Evolutionary conservation across 345 rosid genomes (phyloP), one percentile per base, ranked within the genome.

Genomic region (Brassica incana): DNA sequence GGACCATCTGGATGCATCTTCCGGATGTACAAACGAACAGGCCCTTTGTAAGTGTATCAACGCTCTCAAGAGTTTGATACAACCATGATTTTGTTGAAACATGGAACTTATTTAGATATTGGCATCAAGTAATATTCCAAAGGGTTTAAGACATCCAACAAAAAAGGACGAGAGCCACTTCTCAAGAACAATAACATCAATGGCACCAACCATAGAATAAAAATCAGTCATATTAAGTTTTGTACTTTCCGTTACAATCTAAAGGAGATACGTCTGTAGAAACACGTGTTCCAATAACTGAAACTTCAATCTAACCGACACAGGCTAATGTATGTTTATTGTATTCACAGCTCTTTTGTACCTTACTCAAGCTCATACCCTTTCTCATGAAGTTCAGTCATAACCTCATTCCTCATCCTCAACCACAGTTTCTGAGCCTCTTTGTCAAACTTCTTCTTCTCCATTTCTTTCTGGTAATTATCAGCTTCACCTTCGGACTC

Each of bases 371-470:
- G 78, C 82, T 88, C 90, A 67, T 85, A 87, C 32, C 98, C 97
- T 81, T 91, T 89, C 69, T 88, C 98, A 78, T 86, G 91, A 75
- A 93, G 92, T 78, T 95, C 97, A 72, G 85, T 85, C 9, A 90
- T 77, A 40, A 91, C 97, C 81, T 93, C 97, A 78, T 89, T 91
- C 86, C 97, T 89, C 94, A 93, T 95, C 84, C 97, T 86, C 36
- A 87, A 4, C 97, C 97, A 95, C 76, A 93, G 74, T 82, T 93
- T 91, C 81, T 87, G 89, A 35, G 87, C 88, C 73, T 93, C 92
- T 62, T 85, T 92, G 5, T 90, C 93, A 0, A 93, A 76, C 83
- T 91, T 93, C 86, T 85, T 85, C 77, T 88, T 80, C 91, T 91
- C 85, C 90, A 91, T 35, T n/a, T 85, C 84, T 80, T 86, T 83